A percentile compares a stretch with the other conserved stretches of the same genome.
Evolutionary conservation across 805 yeast genomes (phyloP).

Genomic region (Lipomyces starkeyi): DNA sequence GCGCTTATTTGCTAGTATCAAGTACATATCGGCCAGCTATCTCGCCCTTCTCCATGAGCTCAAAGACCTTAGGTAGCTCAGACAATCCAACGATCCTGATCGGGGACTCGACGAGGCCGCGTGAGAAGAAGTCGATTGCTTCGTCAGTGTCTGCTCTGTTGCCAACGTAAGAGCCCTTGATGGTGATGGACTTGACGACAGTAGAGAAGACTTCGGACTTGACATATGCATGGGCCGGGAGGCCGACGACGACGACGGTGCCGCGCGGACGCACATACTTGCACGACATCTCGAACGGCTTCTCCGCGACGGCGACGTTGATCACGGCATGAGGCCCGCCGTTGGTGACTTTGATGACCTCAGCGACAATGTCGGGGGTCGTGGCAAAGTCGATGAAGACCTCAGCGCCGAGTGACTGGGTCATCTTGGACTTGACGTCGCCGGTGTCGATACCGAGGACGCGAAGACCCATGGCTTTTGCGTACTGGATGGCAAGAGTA

Average conservation of each 20-base stretch:
- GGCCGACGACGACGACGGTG: slow-evolving; percentile 73
- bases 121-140: slow-evolving; percentile 73
- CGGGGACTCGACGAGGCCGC: slow-evolving; percentile 75
- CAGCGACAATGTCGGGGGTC: slow-evolving; percentile 61
- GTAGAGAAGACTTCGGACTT: slow-evolving; percentile 72
- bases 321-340: slow-evolving; percentile 82
- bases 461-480: slow-evolving; percentile 76
- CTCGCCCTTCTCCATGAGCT: slow-evolving; percentile 81
- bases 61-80: slow-evolving; percentile 69
- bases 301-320: slow-evolving; percentile 75
- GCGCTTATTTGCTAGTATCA: slow-evolving; percentile 61
- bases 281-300: slow-evolving; percentile 66
- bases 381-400: slow-evolving; percentile 63
- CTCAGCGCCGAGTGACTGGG: slow-evolving; percentile 69
- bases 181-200: slow-evolving; percentile 72
- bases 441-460: slow-evolving; percentile 77
- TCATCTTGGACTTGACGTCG: slow-evolving; percentile 62
- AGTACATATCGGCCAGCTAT: slow-evolving; percentile 89
- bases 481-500: slow-evolving; percentile 74
- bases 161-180: slow-evolving; percentile 86
- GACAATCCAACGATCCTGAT: slow-evolving; percentile 78
- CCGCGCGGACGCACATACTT: slow-evolving; percentile 69
- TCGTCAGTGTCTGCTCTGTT: slow-evolving; percentile 86
- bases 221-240: slow-evolving; percentile 80
- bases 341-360: slow-evolving; percentile 60